Evolutionary conservation across 805 yeast genomes (phyloP).

Genomic region (Jamesozyma piceae): DNA sequence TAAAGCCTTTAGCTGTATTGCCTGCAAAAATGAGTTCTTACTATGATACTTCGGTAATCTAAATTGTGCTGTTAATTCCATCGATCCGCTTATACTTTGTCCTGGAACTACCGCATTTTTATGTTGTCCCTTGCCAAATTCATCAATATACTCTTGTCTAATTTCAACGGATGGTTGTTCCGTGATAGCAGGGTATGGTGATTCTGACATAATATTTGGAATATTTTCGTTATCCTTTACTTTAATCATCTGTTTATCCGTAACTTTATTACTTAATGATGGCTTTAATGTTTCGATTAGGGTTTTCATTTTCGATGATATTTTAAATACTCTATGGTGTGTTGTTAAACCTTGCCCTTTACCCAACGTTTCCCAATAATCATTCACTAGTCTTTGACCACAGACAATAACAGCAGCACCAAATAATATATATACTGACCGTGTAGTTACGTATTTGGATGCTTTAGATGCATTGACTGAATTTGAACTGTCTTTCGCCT

Average conservation of each 20-base stretch:
- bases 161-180: conserved; percentile 24
- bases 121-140: conserved; percentile 21
- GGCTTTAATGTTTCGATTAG: conserved; percentile 12
- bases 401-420: conserved; percentile 40
- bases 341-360: conserved; percentile 37
- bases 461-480: background rate
- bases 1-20: conserved; percentile 20
- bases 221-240: background rate
- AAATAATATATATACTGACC: conserved; percentile 39
- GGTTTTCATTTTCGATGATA: conserved; percentile 11
- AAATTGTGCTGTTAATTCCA: conserved; percentile 26
- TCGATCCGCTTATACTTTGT: conserved; percentile 25
- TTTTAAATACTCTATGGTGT: conserved; percentile 36
- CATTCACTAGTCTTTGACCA: conserved; percentile 45
- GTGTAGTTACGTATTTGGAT: conserved; percentile 31
- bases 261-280: background rate
- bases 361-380: conserved; percentile 45
- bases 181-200: conserved; percentile 18
- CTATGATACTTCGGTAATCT: conserved; percentile 29
- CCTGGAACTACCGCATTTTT: conserved; percentile 22
- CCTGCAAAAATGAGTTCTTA: conserved; percentile 25
- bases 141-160: conserved; percentile 17
- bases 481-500: conserved; percentile 6
- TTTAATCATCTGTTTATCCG: background rate
- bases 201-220: conserved; percentile 9